Base-by-base conservation (phyloP, 2,329 filamentous ascomycete genomes). In the Scedosporium apiospermum region DNA sequence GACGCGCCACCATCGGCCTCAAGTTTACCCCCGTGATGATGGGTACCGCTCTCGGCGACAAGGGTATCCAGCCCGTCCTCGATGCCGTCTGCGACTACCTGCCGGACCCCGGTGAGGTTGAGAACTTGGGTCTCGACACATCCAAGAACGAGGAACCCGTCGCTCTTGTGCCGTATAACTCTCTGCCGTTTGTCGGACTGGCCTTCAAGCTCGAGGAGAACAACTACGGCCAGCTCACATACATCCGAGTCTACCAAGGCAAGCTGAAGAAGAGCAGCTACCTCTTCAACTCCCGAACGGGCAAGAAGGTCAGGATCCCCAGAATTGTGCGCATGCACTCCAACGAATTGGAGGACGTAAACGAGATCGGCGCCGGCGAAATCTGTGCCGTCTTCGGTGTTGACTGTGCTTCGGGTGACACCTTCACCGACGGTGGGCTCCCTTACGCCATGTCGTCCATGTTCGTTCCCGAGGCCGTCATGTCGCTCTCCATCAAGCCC, bases 151-250 rank as follows among this genome's bases (percentile, higher is more conserved):
- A 99, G 75, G 84, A 87, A 58, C 82, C 87, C 2, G 93, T 96
- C 64, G 89, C 93, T 73, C 85, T 99, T 63, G 86, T 97, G 18
- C 92, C 93, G 1, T 97, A 98, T 80, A 95, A 96, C 76, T 89
- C 90, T 23, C 81, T 96, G 26, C 95, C 95, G 0, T 97, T 98
- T 71, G 92, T 97, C 63, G 95, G 95, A 59, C 82, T 99, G 66
- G 95, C 95, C 9, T 99, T 99, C 82, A 99, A 99, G 82, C 86
- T 99, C 23, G 95, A 99, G 81, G 95, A 99, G 78, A 96, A 93
- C 78, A 97, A 96, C 75, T 99, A 96, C 71, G 95, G 95, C 53
- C 95, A 99, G 76, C 84, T 99, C 72, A 99, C 95, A 62, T 99
- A 99, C 75, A 96, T 99, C 66, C 91, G 95, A 69, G 95, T 99